Base-by-base conservation (phyloP, 2,329 filamentous ascomycete genomes). In the Venturia nashicola region DNA sequence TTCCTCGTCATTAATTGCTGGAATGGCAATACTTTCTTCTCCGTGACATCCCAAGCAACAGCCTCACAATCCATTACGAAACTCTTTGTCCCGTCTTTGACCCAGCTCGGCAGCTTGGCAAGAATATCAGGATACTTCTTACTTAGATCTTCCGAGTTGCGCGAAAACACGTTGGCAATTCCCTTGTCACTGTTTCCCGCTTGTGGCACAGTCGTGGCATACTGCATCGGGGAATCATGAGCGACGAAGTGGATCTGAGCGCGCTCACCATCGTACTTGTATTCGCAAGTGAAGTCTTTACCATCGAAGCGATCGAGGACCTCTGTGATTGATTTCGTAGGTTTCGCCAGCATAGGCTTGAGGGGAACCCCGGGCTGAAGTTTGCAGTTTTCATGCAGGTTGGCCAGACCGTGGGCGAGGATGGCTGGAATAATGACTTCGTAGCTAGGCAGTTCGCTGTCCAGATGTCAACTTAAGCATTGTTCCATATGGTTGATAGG, bases 21-120 rank as follows among this genome's bases (percentile, higher is more conserved):
- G 79, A 99, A 99, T 0, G 94, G 94, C 46, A 99, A 76, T 16
- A 99, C 90, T 75, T 96, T 96, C 81, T 96, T 97, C 79, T 94
- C 91, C 1, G 83, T 82, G n/a, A 90, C 83, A 74, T 99, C 94
- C 93, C 94, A 97, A 0, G 90, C 94, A 14, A 97, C 94, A 0
- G 93, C 96, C 78, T 99, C 94, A 73, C 94, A 99, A 73, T 99
- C 94, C n/a, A 99, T 80, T 16, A 99, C 94, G 71, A 99, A 99
- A 72, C 91, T 96, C 76, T 89, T 90, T 12, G 94, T 96, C 39
- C 87, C 90, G 2, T 86, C 79, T 73, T 95, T 95, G 69, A 99
- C 86, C 94, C 94, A 99, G 0, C 83, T 86, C 44, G 90, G 82
- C 14, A 99, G 83, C 73, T 95, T 96, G 27, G 83, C 87, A 40